Base-by-base conservation (phyloP, 306 rosid genomes). In the Alnus glutinosa region DNA sequence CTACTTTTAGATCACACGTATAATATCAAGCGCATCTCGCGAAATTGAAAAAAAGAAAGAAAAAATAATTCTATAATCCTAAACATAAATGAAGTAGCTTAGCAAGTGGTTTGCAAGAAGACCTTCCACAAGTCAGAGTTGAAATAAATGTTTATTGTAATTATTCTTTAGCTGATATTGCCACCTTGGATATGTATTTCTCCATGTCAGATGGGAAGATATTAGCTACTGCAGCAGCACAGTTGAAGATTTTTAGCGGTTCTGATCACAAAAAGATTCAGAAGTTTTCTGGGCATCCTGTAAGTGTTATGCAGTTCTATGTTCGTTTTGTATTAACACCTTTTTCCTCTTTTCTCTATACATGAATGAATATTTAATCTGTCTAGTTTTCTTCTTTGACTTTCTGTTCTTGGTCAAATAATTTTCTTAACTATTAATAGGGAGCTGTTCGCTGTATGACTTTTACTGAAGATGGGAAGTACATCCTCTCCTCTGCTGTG, bases 231-330 rank as follows among this genome's bases (percentile, higher is more conserved):
- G 99, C 98, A 37, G 86, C 96, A 73, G 90, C 94, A 23, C 93
- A 91, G 78, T 74, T 95, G 87, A 95, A 91, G 92, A 88, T 90
- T 55, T 90, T 93, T 50, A 75, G 78, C 75, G 84, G 91, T 79
- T 87, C 93, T 36, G 81, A 86, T 84, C 81, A 86, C 85, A 90
- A 89, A 71, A 95, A 90, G 90, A 88, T 90, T 76, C 94, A 86
- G 80, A 95, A 91, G 84, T 91, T 91, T 81, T 84, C 93, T 66
- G 99, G 99, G 77, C 99, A 95, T 90, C 99, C 99, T 51, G 99
- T 95, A 86, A 95, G 99, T 90, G 77, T 75, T 71, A n/a, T 75
- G 37, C 81, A 15, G 50, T 63, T 83, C 67, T 46, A 9, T 55
- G 59, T 64, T 15, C 57, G 14, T 58, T 14, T 50, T 66, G 7